Evolutionary conservation across 2,329 filamentous ascomycete genomes (phyloP), one percentile per base, ranked within the genome.

Genomic region (Davidsoniella virescens): DNA sequence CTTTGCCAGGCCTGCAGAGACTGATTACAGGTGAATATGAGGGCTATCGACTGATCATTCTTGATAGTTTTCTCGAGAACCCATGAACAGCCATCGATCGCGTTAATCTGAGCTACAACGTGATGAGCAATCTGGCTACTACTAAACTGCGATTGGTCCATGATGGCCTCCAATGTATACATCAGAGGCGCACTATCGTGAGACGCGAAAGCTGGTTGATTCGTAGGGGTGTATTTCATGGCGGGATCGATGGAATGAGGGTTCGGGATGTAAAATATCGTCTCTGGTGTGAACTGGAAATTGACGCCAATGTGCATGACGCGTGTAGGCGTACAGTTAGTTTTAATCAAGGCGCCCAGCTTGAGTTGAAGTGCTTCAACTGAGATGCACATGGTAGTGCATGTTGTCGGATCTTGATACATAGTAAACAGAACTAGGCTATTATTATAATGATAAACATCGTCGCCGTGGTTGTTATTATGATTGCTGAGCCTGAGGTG

Each of bases 1-100:
- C 67, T 67, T 37, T 59, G 64, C 75, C 75, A 78, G 36, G 66
- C 64, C 54, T 69, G 65, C 40, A 66, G 61, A 2, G 75, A 78
- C 54, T 70, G 65, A 52, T 67, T 70, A 64, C 75, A 79, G 16
- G 67, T 60, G 54, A 73, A 78, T 2, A 65, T 67, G 49, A 78
- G 70, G 1, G 63, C 65, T 73, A 74, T 77, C 4, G 73, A 72
- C 42, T 72, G 67, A 0, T 66, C 54, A 6, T 59, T 63, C 12
- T 67, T 63, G 20, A 67, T 66, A 17, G 72, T 64, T 16, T 70
- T 63, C 17, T 69, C 64, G 25, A 70, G 59, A 2, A 57, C 58
- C 75, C 75, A 78, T 0, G 59, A 60, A 55, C 72, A 73, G 12
- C 62, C 63, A 54, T 78, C 74, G 3, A 67, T 63, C 6, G 60